These are phyloP conservation scores for Hirschioporus abietinus DNA, from an alignment of 768 basidiomycete genomes.

Conservation along the genomic window DNA sequence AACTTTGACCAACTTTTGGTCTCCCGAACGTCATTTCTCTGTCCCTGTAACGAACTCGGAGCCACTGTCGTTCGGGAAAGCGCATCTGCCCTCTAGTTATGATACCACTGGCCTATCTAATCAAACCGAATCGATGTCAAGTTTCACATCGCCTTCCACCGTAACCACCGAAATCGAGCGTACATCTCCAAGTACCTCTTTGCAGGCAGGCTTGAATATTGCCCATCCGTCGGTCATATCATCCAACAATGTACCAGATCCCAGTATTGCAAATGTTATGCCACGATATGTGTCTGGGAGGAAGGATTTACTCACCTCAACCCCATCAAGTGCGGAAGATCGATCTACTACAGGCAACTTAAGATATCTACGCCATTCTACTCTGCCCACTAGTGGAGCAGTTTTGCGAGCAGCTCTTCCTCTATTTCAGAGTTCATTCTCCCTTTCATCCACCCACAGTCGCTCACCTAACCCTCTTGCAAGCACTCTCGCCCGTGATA, in stretches of 20 bases:
- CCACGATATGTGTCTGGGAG: not conserved
- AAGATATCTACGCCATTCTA: not conserved
- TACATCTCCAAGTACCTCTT: not conserved
- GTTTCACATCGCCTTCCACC: not conserved
- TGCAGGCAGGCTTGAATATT: not conserved
- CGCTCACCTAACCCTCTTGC: slow-evolving; percentile 16
- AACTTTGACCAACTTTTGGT: not conserved
- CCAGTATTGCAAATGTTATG: not conserved
- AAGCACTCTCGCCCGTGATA: slow-evolving; percentile 25
- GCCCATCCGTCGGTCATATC: too few species aligned
- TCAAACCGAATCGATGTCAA: not conserved
- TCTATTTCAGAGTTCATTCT: not conserved
- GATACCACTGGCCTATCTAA: not conserved
- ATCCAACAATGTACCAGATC: not conserved
- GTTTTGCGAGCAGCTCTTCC: not conserved
- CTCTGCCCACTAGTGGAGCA: not conserved
- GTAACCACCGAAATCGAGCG: not conserved
- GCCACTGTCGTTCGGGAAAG: not conserved
- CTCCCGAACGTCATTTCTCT: not conserved
- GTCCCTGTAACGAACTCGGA: not conserved
- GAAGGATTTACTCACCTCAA: not conserved
- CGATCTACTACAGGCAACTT: not conserved
- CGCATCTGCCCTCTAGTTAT: not conserved
- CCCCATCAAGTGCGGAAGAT: not conserved
- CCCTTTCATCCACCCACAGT: not conserved